A percentile compares a stretch with the other conserved stretches of the same genome.
These are phyloP conservation scores for Suillus spraguei DNA, from an alignment of 768 basidiomycete species.

Conservation along the genomic window DNA sequence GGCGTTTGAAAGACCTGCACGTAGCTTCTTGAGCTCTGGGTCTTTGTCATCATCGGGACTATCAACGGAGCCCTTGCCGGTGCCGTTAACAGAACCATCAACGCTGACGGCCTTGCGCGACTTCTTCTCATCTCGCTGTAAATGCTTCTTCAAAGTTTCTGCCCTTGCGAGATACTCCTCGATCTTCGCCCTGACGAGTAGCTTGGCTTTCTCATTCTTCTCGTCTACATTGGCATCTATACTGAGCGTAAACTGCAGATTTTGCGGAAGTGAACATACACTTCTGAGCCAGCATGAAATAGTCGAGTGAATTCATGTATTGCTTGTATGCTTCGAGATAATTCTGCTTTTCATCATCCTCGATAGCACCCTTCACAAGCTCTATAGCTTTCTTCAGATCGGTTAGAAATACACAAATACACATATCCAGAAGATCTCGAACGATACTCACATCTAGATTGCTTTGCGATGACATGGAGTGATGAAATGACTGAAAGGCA, in stretches of 20 bases:
- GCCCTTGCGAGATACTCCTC: slow-evolving; percentile 91
- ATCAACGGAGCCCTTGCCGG: slow-evolving; percentile 51
- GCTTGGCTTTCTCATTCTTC: slow-evolving; percentile 92
- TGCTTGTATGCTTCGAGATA: slow-evolving; percentile 94
- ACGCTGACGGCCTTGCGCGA: slow-evolving; percentile 51
- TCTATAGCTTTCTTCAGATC: slow-evolving; percentile 74
- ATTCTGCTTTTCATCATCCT: slow-evolving; percentile 90
- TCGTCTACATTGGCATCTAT: slow-evolving; percentile 46
- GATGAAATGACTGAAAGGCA: slow-evolving; percentile 2
- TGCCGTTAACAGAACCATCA: slow-evolving; percentile 45
- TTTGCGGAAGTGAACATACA: slow-evolving; percentile 47
- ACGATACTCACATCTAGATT: slow-evolving; percentile 48
- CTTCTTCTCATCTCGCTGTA: slow-evolving; percentile 62
- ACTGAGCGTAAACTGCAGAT: slow-evolving; percentile 28
- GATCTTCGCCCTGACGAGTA: slow-evolving; percentile 84
- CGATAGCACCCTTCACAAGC: slow-evolving; percentile 90
- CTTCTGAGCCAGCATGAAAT: slow-evolving; percentile 97
- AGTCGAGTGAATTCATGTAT: slow-evolving; percentile 95
- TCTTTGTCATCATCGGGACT: slow-evolving; percentile 72
- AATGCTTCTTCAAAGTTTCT: slow-evolving; percentile 87
- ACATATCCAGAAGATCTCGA: neutral
- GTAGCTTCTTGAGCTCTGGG: slow-evolving; percentile 93
- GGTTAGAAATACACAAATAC: slow-evolving; percentile 19
- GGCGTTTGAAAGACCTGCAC: slow-evolving; percentile 86
- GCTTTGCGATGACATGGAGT: slow-evolving; percentile 43